These are phyloP conservation scores for Pneumocystis jirovecii DNA, from an alignment of 1,139 yeast genomes.

Conservation along the genomic window DNA sequence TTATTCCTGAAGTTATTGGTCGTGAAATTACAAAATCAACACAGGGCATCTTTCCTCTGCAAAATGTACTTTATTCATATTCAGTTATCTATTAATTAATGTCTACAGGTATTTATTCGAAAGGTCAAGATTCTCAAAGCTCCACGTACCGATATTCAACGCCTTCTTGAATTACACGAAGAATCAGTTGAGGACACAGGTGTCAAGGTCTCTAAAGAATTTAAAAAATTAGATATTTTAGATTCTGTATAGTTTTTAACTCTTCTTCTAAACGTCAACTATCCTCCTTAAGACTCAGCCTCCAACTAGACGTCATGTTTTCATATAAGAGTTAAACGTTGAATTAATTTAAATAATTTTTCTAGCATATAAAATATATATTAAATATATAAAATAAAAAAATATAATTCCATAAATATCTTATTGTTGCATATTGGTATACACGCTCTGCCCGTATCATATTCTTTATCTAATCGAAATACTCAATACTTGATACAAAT, in stretches of 20 bases:
- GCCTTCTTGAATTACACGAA: constrained; percentile 81
- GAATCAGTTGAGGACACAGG: constrained; percentile 67
- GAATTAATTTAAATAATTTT: too few relatives aligned
- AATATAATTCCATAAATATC: too few relatives aligned
- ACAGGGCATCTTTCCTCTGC: constrained; percentile 73
- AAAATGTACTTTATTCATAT: constrained; percentile 38
- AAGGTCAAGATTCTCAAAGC: constrained; percentile 82
- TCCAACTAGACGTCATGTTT: not conserved
- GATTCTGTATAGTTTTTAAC: constrained; percentile 41
- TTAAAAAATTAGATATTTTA: constrained; percentile 73
- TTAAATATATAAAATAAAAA: too few relatives aligned
- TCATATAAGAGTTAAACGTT: not conserved
- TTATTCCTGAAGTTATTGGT: constrained; percentile 82
- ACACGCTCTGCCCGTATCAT: too few relatives aligned
- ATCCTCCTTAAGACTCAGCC: not conserved
- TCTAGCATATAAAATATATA: too few relatives aligned
- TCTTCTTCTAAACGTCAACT: not conserved
- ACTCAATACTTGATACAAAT: too few relatives aligned
- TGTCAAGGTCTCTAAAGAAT: constrained; percentile 72
- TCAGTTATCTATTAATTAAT: not conserved
- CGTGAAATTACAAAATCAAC: constrained; percentile 82
- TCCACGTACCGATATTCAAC: constrained; percentile 82
- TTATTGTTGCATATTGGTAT: too few relatives aligned
- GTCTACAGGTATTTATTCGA: constrained; percentile 43
- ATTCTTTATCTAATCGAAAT: too few relatives aligned